Base-by-base conservation (phyloP, 257 asterid species). In the Cruciata laevipes region DNA sequence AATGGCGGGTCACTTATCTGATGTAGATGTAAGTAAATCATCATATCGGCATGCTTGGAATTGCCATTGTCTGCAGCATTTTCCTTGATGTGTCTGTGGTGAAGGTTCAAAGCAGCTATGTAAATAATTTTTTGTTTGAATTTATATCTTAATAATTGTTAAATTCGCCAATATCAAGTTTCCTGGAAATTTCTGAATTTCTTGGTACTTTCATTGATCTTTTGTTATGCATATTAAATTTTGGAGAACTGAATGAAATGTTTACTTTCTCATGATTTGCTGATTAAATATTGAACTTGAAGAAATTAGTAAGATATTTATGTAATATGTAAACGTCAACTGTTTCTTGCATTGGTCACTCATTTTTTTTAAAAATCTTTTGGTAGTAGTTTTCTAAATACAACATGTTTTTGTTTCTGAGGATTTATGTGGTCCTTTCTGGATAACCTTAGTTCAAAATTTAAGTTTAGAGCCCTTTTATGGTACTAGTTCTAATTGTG, bases 1-100 rank as follows among this genome's bases (percentile, higher is more conserved):
- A 77, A 79, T 94, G 97, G 99, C 99, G 30, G 99, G 99, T 67
- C 99, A 94, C 83, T 81, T 94, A 67, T 90, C 99, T 55, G 99
- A 94, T 78, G 97, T 94, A 49, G 99, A 94, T 83, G 98, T 91
- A 79, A 87, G 98, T 83, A 68, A n/a, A 12, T 35, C 23, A 42
- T 27, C 35, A 0, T 65, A 21, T 25, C 2, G 21, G 3, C 53
- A 20, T 51, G n/a, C 6, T 20, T 57, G 27, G 21, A 18, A 31
- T 3, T 61, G 8, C 42, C 7, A 8, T 8, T 1, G 33, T 31
- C 27, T 49, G n/a, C 23, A 31, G 63, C 49, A 27, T 51, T 33
- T 70, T 52, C 18, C 38, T 24, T 70, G 20, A 13, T n/a, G 27
- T 32, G 30, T 4, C 53, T 65, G 5, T 4, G 14, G 56, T 31